Percentiles rank a stretch among this genome's conserved stretches.
These are phyloP conservation scores for Dioszegia hungarica DNA, from an alignment of 768 basidiomycete genomes.

Conservation along the genomic window DNA sequence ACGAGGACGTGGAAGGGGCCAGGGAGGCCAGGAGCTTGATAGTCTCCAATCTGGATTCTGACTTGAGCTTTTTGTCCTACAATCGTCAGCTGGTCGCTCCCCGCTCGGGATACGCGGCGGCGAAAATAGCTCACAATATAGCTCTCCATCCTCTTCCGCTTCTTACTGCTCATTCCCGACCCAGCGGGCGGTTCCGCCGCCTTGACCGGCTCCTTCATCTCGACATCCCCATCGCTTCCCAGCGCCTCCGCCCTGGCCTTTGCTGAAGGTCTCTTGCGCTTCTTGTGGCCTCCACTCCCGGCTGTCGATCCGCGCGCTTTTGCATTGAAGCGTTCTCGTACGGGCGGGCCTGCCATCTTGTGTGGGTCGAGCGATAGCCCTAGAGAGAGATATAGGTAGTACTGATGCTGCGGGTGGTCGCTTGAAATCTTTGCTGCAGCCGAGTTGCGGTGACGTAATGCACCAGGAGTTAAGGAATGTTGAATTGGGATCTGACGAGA, in stretches of 20 bases:
- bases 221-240: constrained; percentile 22
- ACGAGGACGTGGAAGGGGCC: constrained; percentile 25
- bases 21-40: constrained; percentile 39
- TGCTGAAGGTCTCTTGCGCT: constrained; percentile 53
- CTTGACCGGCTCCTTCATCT: constrained; percentile 22
- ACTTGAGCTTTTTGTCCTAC: constrained; percentile 46
- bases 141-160: constrained; percentile 81
- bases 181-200: constrained; percentile 9
- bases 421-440: not conserved
- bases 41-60: constrained; percentile 37
- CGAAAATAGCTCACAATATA: constrained; percentile 65
- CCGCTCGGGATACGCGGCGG: not conserved
- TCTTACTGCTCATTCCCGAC: constrained; percentile 52
- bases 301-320: constrained; percentile 64
- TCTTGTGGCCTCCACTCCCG: constrained; percentile 62
- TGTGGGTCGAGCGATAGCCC: too few relatives aligned
- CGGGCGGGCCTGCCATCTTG: constrained; percentile 41
- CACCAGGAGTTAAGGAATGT: too few relatives aligned
- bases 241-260: constrained; percentile 28
- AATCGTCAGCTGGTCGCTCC: constrained; percentile 3
- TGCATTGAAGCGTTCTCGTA: constrained; percentile 54
- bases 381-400: too few relatives aligned
- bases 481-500: too few relatives aligned
- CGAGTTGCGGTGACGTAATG: constrained; percentile 2
- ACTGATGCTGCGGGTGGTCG: too few relatives aligned